Percentiles rank a stretch among this genome's conserved stretches.
phyloP scores from a whole-genome alignment of 257 asterid species.

The Ligustrum vulgare region DNA sequence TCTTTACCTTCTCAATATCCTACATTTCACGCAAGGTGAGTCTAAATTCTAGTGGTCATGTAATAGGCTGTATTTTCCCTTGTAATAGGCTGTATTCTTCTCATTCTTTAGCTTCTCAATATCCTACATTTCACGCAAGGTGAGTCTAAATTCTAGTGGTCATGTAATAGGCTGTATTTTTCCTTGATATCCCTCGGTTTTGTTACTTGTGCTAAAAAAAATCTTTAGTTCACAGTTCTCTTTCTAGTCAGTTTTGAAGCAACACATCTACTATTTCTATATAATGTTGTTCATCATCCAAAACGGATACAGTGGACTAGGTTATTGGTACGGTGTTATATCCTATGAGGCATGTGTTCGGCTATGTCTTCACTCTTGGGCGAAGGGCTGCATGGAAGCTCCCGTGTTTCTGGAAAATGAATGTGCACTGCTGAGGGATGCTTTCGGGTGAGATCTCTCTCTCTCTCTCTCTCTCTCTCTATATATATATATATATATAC shows the following conservation, averaged over 20 bases:
- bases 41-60: neutral
- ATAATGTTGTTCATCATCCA: slow-evolving; percentile 19
- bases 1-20: slow-evolving; percentile 64
- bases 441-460: slow-evolving; percentile 60
- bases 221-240: neutral
- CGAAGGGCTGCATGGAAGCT: slow-evolving; percentile 71
- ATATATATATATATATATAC: neutral
- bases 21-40: slow-evolving; percentile 86
- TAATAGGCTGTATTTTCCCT: neutral
- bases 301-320: slow-evolving; percentile 69
- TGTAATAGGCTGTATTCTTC: slow-evolving; percentile 45
- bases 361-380: slow-evolving; percentile 92
- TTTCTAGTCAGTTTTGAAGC: slow-evolving; percentile 3
- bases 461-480: too few species aligned
- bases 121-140: slow-evolving; percentile 95
- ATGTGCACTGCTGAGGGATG: slow-evolving; percentile 76
- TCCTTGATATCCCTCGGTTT: neutral
- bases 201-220: neutral
- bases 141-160: slow-evolving; percentile 20
- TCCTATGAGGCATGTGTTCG: slow-evolving; percentile 94
- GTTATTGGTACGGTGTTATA: slow-evolving; percentile 71
- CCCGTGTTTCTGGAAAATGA: slow-evolving; percentile 82
- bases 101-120: slow-evolving; percentile 48
- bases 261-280: slow-evolving; percentile 4
- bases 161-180: neutral